phyloP scores from a whole-genome alignment of 306 rosid species.

The cucumber (Cucumis sativus) region Cucumber_9930_V3 NC_026660.2:22265501-22266000 shows the following conservation, averaged over 20 bases:
- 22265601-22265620: slow-evolving; percentile 83
- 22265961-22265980: too few species aligned
- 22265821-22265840: not conserved
- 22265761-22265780: not conserved
- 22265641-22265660: slow-evolving; percentile 67
- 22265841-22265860: not conserved
- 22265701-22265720: not conserved
- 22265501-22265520: not conserved
- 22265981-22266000: too few species aligned
- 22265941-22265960: too few species aligned
- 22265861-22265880: not conserved
- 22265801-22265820: not conserved
- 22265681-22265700: slow-evolving; percentile 20
- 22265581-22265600: not conserved
- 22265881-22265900: not conserved
- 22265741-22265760: not conserved
- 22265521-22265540: not conserved
- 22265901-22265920: not conserved
- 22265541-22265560: not conserved
- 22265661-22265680: slow-evolving; percentile 86
- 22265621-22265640: slow-evolving; percentile 44
- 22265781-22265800: not conserved
- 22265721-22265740: not conserved
- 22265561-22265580: not conserved
- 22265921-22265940: too few species aligned